These are phyloP conservation scores for Plasmodium gonderi DNA, from an alignment of 169 alveolate species.

Conservation along the genomic window DNA sequence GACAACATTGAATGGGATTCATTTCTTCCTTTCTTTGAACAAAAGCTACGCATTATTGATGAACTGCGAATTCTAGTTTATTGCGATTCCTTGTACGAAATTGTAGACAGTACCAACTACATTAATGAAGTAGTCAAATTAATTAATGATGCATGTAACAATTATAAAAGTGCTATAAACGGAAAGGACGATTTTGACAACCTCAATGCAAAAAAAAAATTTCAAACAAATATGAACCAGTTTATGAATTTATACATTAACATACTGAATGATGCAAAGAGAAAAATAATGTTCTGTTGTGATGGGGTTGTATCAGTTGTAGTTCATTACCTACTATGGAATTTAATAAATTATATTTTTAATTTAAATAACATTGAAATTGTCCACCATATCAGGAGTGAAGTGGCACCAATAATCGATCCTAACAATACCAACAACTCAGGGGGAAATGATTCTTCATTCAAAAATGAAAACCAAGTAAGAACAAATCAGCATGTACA, in stretches of 20 bases:
- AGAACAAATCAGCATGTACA: neutral
- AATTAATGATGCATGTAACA: slow-evolving; percentile 19
- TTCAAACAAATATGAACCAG: slow-evolving; percentile 30
- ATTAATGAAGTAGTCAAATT: slow-evolving; percentile 39
- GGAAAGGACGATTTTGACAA: neutral
- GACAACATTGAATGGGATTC: neutral
- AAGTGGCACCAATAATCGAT: slow-evolving; percentile 9
- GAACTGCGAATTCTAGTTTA: slow-evolving; percentile 56
- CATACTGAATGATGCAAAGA: slow-evolving; percentile 50
- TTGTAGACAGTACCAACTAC: slow-evolving; percentile 66
- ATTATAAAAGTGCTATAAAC: neutral
- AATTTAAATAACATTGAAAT: slow-evolving; percentile 69
- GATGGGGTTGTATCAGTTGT: slow-evolving; percentile 53
- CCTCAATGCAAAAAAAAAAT: slow-evolving; percentile 2
- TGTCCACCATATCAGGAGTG: slow-evolving; percentile 29
- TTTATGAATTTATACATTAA: slow-evolving; percentile 50
- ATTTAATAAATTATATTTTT: slow-evolving; percentile 68
- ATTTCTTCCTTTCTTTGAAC: slow-evolving; percentile 18
- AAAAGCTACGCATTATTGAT: slow-evolving; percentile 33
- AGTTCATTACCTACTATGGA: slow-evolving; percentile 61
- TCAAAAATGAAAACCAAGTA: neutral
- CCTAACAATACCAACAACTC: neutral
- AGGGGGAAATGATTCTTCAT: neutral
- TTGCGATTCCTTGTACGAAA: slow-evolving; percentile 56
- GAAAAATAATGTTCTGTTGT: slow-evolving; percentile 67